Percentiles rank a stretch among this genome's conserved stretches.
phyloP scores from a whole-genome alignment of 192 early-diverging fungal species.

The Phycomyces blakesleeanus region DNA sequence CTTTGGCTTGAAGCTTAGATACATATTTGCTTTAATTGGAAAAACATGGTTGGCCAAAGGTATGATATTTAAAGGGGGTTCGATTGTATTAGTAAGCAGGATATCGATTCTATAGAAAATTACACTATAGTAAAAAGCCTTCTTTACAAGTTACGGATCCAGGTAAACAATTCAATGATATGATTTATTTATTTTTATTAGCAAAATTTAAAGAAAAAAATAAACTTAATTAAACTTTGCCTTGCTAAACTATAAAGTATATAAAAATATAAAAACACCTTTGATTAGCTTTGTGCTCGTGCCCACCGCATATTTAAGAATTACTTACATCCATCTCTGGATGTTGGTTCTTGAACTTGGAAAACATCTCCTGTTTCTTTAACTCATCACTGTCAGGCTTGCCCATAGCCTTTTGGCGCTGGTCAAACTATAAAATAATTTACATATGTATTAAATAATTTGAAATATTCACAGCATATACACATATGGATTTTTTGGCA shows the following conservation, averaged over 20 bases:
- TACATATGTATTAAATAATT: background rate
- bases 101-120: too few species aligned
- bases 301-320: background rate
- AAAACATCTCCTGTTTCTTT: conserved; percentile 72
- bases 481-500: too few species aligned
- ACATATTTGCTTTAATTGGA: too few species aligned
- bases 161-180: background rate
- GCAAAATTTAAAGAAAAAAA: too few species aligned
- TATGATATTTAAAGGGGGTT: too few species aligned
- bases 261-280: background rate
- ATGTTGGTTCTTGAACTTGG: conserved; percentile 66
- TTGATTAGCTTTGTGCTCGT: background rate
- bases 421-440: conserved; percentile 71
- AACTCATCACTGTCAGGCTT: conserved; percentile 74
- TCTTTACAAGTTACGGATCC: too few species aligned
- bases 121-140: too few species aligned
- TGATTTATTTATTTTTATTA: conserved; percentile 1
- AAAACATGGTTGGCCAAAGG: too few species aligned
- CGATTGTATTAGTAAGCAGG: too few species aligned
- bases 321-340: conserved; percentile 66
- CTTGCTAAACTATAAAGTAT: background rate
- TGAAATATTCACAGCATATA: too few species aligned
- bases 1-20: too few species aligned
- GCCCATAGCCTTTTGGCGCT: conserved; percentile 78
- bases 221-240: background rate